These are phyloP conservation scores for Aspergillus incahuasiensis DNA, from an alignment of 495 filamentous ascomycete species.

Conservation along the genomic window DNA sequence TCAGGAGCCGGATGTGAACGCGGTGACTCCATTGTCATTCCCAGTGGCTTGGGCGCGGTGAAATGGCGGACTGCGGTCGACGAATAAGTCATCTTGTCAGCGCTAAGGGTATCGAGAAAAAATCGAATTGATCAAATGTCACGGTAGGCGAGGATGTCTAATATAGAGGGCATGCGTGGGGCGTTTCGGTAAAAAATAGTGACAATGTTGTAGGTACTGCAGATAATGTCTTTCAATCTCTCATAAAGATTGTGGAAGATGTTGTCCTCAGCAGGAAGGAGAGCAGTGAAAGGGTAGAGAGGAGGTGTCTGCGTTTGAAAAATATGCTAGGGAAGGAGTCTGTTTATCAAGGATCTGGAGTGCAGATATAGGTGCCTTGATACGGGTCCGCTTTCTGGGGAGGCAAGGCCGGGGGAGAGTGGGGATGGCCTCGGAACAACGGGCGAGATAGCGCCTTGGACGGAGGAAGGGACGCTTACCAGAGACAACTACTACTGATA, in stretches of 20 bases:
- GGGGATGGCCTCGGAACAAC: conserved; percentile 15
- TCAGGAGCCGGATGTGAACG: conserved; percentile 17
- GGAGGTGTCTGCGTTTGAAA: background rate
- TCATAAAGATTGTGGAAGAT: conserved; percentile 16
- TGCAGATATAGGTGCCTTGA: conserved; percentile 2
- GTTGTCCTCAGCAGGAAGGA: background rate
- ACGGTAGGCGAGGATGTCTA: conserved; percentile 67
- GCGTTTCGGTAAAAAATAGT: conserved; percentile 90
- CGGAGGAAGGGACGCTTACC: conserved; percentile 24
- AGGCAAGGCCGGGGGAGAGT: conserved; percentile 11
- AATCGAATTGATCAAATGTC: conserved; percentile 51
- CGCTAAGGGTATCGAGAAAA: conserved; percentile 18
- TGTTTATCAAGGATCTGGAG: background rate
- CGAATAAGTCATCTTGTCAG: conserved; percentile 49
- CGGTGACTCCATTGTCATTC: conserved; percentile 31
- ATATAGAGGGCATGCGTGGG: conserved; percentile 74
- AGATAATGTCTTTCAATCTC: conserved; percentile 57
- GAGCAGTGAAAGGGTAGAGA: background rate
- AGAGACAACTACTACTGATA: conserved; percentile 10
- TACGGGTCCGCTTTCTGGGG: conserved; percentile 11
- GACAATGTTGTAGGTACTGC: conserved; percentile 83
- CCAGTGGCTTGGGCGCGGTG: conserved; percentile 64
- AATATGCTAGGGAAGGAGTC: background rate
- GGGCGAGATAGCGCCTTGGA: conserved; percentile 14
- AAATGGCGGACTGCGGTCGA: conserved; percentile 48